Conservation (phyloP, 192 early-diverging fungal genomes). For the Backusella luteola region DNA sequence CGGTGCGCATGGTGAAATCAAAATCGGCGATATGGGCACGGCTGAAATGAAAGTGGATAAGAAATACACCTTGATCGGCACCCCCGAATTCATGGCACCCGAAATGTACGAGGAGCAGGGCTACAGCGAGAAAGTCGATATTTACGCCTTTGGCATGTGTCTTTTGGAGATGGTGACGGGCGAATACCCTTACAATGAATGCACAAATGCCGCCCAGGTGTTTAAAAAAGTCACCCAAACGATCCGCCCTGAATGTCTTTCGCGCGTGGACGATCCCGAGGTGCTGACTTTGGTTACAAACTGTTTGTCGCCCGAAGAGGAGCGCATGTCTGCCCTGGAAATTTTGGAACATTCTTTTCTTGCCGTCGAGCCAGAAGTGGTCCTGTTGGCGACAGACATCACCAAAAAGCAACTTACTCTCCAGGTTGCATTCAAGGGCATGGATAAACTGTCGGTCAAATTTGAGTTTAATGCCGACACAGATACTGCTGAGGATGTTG, state of each 20-base stretch:
- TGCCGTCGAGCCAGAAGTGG: conserved; percentile 74
- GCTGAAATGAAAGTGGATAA: no score
- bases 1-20: no score
- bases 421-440: conserved; percentile 77
- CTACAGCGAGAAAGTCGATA: conserved; percentile 82
- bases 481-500: conserved; percentile 77
- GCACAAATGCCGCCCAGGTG: conserved; percentile 78
- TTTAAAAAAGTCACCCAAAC: conserved; percentile 74
- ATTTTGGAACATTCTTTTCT: conserved; percentile 74
- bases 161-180: conserved; percentile 83
- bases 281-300: conserved; percentile 62
- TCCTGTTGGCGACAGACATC: conserved; percentile 55
- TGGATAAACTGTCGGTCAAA: conserved; percentile 74
- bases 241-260: conserved; percentile 60
- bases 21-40: no score
- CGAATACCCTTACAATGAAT: conserved; percentile 81
- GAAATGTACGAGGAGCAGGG: conserved; percentile 73
- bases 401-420: conserved; percentile 66
- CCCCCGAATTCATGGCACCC: no score
- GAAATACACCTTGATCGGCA: no score
- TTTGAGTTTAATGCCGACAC: conserved; percentile 79
- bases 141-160: conserved; percentile 86
- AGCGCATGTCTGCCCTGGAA: conserved; percentile 65
- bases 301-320: conserved; percentile 65
- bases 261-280: conserved; percentile 60